These are phyloP conservation scores for Striga hermonthica DNA, from an alignment of 305 asterid species.

Conservation along the genomic window DNA sequence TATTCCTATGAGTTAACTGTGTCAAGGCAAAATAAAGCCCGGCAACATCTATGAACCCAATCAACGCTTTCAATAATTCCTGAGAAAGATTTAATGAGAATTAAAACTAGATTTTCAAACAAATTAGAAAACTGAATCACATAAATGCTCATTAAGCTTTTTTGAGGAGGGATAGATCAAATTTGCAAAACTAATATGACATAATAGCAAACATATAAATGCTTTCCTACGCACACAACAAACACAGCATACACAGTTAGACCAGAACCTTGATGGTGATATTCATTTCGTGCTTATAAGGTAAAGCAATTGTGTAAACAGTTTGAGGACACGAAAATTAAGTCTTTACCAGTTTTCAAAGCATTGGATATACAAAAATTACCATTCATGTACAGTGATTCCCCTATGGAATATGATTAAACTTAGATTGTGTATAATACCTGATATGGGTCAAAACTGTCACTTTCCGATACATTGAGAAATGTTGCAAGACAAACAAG, in stretches of 20 bases:
- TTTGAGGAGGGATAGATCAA: too few relatives aligned
- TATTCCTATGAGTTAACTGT: constrained; percentile 90
- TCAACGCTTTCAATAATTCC: constrained; percentile 90
- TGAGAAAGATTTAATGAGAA: constrained; percentile 33
- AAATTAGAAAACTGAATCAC: not conserved
- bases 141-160: too few relatives aligned
- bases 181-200: too few relatives aligned
- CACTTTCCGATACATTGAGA: constrained; percentile 93
- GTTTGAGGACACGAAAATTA: not conserved
- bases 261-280: too few relatives aligned
- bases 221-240: too few relatives aligned
- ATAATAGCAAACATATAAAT: too few relatives aligned
- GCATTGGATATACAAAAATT: too few relatives aligned
- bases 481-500: constrained; percentile 97
- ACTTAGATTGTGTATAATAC: constrained; percentile 34
- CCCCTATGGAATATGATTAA: not conserved
- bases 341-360: too few relatives aligned
- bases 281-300: too few relatives aligned
- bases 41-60: constrained; percentile 95
- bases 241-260: too few relatives aligned
- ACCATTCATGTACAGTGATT: too few relatives aligned
- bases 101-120: not conserved
- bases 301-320: too few relatives aligned
- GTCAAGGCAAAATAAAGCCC: constrained; percentile 98
- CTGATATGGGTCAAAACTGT: constrained; percentile 92